Evolutionary conservation across 1,139 yeast species (phyloP).

Genomic region (Geotrichum macrosporum): DNA sequence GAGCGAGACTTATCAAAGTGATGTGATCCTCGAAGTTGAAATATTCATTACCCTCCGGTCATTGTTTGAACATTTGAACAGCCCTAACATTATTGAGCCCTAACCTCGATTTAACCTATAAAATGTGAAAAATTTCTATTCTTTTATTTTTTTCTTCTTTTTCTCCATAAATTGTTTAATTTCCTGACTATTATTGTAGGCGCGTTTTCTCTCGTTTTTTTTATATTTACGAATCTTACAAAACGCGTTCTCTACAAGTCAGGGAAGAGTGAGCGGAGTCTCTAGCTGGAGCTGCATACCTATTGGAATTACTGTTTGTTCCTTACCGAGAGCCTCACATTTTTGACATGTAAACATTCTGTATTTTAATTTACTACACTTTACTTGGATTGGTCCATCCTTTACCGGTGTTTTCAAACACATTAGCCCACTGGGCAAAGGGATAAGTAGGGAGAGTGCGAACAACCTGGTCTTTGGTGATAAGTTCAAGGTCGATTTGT

Average conservation of each 20-base stretch:
- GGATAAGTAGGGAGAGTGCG: slow-evolving; percentile 62
- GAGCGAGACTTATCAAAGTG: not conserved
- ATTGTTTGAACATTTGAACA: slow-evolving; percentile 4
- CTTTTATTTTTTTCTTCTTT: not conserved
- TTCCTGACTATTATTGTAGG: slow-evolving; percentile 22
- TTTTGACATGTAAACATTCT: not conserved
- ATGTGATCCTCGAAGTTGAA: too few species aligned
- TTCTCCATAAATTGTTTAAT: slow-evolving; percentile 17
- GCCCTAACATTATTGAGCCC: slow-evolving; percentile 8
- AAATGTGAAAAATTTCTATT: not conserved
- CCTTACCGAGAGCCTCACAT: slow-evolving; percentile 22
- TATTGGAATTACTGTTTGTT: slow-evolving; percentile 20
- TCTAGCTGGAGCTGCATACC: slow-evolving; percentile 23
- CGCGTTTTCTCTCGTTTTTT: slow-evolving; percentile 15
- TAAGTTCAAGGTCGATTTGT: slow-evolving; percentile 55
- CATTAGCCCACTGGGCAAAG: slow-evolving; percentile 45
- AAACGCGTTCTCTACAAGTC: slow-evolving; percentile 20
- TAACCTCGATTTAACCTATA: slow-evolving; percentile 2
- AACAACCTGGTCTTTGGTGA: slow-evolving; percentile 53
- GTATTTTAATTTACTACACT: not conserved
- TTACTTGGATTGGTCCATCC: slow-evolving; percentile 32
- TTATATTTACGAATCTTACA: slow-evolving; percentile 12
- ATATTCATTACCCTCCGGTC: slow-evolving; percentile 5
- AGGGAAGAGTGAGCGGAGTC: slow-evolving; percentile 18
- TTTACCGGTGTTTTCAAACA: slow-evolving; percentile 21